Evolutionary conservation across 2,329 filamentous ascomycete genomes (phyloP).

Genomic region (Monosporascus sp.): DNA sequence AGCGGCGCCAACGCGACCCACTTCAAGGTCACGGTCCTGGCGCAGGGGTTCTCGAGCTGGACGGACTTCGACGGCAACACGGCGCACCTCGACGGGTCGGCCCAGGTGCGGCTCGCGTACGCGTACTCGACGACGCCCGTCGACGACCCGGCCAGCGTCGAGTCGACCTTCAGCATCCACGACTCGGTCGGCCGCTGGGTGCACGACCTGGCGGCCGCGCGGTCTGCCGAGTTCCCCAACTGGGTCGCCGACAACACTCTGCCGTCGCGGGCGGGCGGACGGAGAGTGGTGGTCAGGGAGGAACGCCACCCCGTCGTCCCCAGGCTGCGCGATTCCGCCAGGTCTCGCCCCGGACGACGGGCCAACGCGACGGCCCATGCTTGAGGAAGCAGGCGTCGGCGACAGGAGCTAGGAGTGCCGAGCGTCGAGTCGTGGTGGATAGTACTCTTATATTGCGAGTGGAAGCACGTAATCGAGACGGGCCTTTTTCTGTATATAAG

Average conservation of each 20-base stretch:
- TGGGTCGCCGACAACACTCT: slow-evolving; percentile 23
- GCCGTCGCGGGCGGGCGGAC: not conserved
- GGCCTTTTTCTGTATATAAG: too few species aligned
- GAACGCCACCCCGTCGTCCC: not conserved
- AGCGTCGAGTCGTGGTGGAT: too few species aligned
- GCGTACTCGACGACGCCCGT: slow-evolving; percentile 32
- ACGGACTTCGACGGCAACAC: slow-evolving; percentile 33
- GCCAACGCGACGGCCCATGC: not conserved
- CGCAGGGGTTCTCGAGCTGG: slow-evolving; percentile 37
- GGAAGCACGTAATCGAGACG: not conserved
- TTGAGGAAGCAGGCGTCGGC: not conserved
- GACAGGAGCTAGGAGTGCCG: not conserved
- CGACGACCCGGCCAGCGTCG: slow-evolving; percentile 29
- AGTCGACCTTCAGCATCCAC: slow-evolving; percentile 36
- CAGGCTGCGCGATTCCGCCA: not conserved
- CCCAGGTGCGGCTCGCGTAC: slow-evolving; percentile 34
- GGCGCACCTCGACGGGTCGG: slow-evolving; percentile 30
- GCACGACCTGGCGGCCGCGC: slow-evolving; percentile 29
- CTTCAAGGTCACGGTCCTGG: slow-evolving; percentile 29
- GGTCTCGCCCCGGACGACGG: not conserved
- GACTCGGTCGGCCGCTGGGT: slow-evolving; percentile 36
- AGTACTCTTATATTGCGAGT: too few species aligned
- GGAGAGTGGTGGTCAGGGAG: not conserved
- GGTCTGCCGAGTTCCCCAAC: slow-evolving; percentile 27
- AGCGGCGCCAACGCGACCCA: slow-evolving; percentile 28